phyloP scores from a whole-genome alignment of 108 stramenopile genomes.

The Seminavis robusta region DNA sequence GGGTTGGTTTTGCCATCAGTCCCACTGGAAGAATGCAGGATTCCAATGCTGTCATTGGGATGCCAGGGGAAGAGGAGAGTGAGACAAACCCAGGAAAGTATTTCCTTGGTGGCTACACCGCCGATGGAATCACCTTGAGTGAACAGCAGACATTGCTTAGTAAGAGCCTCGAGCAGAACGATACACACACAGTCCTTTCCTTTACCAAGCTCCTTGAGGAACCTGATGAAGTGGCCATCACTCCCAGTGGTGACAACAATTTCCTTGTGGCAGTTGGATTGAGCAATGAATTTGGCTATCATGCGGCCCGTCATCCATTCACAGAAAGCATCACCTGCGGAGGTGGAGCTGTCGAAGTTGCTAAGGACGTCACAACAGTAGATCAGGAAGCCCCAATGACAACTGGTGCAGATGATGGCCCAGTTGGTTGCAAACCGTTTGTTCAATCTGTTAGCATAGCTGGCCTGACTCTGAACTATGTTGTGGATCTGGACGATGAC shows the following conservation, averaged over 20 bases:
- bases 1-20: conserved; percentile 40
- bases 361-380: not conserved
- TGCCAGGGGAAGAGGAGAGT: conserved; percentile 24
- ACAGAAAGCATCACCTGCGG: not conserved
- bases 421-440: not conserved
- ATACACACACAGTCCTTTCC: conserved; percentile 27
- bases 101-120: conserved; percentile 8
- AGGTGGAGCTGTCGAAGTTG: not conserved
- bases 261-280: conserved; percentile 28
- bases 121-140: conserved; percentile 7
- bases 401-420: not conserved
- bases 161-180: conserved; percentile 16
- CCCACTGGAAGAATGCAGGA: conserved; percentile 36
- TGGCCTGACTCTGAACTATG: not conserved
- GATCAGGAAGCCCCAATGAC: not conserved
- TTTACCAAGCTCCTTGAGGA: conserved; percentile 35
- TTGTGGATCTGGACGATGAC: not conserved
- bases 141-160: conserved; percentile 23
- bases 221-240: conserved; percentile 6
- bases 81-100: conserved; percentile 17
- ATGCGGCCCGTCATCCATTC: conserved; percentile 3
- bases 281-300: conserved; percentile 19
- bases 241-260: not conserved
- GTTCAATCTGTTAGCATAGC: not conserved
- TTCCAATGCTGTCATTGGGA: conserved; percentile 51